Conservation (phyloP, 2,329 filamentous ascomycete genomes). For the Penicillium corylophilum region DNA sequence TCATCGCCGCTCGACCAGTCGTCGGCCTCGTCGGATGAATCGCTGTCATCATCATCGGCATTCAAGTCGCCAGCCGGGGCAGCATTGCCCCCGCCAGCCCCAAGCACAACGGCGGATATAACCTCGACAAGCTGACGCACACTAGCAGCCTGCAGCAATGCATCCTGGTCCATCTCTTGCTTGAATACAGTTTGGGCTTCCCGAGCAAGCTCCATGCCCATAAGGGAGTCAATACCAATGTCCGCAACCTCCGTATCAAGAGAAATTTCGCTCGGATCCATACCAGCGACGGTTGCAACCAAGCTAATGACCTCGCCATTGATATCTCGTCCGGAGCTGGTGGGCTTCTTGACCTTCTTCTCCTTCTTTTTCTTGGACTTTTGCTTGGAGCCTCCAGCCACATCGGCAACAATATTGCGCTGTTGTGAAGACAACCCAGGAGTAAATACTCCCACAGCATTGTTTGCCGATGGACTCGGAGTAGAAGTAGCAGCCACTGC, state of each 20-base stretch:
- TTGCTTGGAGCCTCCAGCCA: too few relatives aligned
- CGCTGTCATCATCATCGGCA: too few relatives aligned
- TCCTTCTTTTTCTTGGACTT: neutral
- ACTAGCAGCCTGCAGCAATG: slow-evolving; percentile 15
- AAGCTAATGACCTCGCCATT: neutral
- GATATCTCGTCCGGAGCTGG: neutral
- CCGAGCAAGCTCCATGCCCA: slow-evolving; percentile 50
- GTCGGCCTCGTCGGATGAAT: too few relatives aligned
- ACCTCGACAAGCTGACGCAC: neutral
- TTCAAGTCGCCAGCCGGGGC: too few relatives aligned
- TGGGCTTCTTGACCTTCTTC: neutral
- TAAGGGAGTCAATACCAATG: slow-evolving; percentile 52
- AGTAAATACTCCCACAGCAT: neutral
- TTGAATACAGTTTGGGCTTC: slow-evolving; percentile 45
- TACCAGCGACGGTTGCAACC: slow-evolving; percentile 26
- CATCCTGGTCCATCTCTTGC: neutral
- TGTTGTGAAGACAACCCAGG: too few relatives aligned
- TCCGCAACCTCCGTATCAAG: slow-evolving; percentile 40
- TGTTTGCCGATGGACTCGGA: neutral
- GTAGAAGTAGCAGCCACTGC: too few relatives aligned
- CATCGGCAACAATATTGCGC: too few relatives aligned
- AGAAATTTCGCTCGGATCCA: slow-evolving; percentile 41
- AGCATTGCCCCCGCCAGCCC: too few relatives aligned
- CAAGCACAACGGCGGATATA: too few relatives aligned
- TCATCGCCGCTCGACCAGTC: too few relatives aligned